Base-by-base conservation (phyloP, 2,329 filamentous ascomycete genomes). In the Teratosphaeria gauchensis region DNA sequence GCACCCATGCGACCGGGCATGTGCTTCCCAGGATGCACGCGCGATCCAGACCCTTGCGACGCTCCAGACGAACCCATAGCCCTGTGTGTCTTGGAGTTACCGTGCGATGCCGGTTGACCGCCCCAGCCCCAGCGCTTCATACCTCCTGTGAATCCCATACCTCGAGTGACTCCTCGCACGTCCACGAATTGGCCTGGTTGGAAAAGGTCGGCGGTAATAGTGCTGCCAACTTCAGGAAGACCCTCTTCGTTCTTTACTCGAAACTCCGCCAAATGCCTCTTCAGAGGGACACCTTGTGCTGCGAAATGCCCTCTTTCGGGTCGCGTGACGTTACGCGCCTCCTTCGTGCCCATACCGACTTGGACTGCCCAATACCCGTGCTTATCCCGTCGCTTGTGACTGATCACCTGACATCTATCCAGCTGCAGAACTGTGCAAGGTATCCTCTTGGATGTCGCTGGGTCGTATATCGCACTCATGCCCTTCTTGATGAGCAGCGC, bases 1-100 rank as follows among this genome's bases (percentile, higher is more conserved):
- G 88, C 89, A 63, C 94, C 94, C 94, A 99, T 97, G 60, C 90
- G 85, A 58, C 94, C 94, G 3, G 94, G 85, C 94, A 99, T 99
- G 78, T 91, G 94, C 84, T 99, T 99, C 61, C 94, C 94, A 0
- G 94, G 94, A 71, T 91, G 79, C 28, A 99, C 92, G 76, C 94
- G 85, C 63, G 90, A 95, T 77, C 94, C 94, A 72, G 88, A 86
- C 64, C 94, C 94, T 76, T 99, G 94, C 66, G 88, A 89, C 61
- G 88, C 90, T 73, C 94, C 94, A 7, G 87, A 82, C 35, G 90
- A 92, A 80, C 94, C 94, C 77, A 96, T 89, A 31, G 89, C 89
- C 70, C 94, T 84, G 81, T 99, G 94, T 70, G 90, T 91, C 77
- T 91, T 85, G 71, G 92, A 96, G 77, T 95, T 92, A 82, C 94